phyloP scores from a whole-genome alignment of 495 filamentous ascomycete genomes.

The Podospora bellae-mahoneyi region DNA sequence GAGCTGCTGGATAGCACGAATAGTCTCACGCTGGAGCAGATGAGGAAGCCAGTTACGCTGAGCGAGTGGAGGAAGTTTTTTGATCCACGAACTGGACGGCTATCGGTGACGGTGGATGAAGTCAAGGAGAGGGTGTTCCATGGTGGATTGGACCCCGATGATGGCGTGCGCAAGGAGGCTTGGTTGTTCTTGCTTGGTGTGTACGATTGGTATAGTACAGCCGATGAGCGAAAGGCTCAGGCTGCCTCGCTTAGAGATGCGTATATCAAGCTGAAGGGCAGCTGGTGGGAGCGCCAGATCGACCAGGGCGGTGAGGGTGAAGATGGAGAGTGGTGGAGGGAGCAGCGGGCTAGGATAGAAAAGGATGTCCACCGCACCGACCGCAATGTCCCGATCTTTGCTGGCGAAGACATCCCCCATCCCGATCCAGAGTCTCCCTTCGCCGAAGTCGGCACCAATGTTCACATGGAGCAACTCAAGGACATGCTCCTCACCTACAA shows the following conservation, averaged over 20 bases:
- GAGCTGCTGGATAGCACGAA: slow-evolving; percentile 86
- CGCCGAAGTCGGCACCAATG: slow-evolving; percentile 85
- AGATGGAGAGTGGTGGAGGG: slow-evolving; percentile 89
- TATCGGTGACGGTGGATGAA: slow-evolving; percentile 79
- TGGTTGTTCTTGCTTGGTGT: slow-evolving; percentile 94
- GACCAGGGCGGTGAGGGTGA: slow-evolving; percentile 72
- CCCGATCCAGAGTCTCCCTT: slow-evolving; percentile 96
- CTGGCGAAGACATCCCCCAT: slow-evolving; percentile 96
- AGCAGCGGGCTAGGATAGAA: slow-evolving; percentile 90
- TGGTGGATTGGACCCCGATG: slow-evolving; percentile 82
- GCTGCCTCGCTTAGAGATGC: slow-evolving; percentile 86
- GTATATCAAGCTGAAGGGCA: slow-evolving; percentile 87
- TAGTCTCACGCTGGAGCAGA: slow-evolving; percentile 65
- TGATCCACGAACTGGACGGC: slow-evolving; percentile 63
- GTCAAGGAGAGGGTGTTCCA: slow-evolving; percentile 96
- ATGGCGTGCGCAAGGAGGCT: slow-evolving; percentile 90
- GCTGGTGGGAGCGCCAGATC: slow-evolving; percentile 94
- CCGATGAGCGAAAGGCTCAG: slow-evolving; percentile 73
- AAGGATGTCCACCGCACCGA: slow-evolving; percentile 98
- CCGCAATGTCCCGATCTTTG: slow-evolving; percentile 85
- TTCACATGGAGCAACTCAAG: slow-evolving; percentile 97
- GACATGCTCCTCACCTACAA: slow-evolving; percentile 99
- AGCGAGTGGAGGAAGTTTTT: slow-evolving; percentile 89
- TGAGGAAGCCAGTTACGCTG: slow-evolving; percentile 70
- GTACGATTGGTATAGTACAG: slow-evolving; percentile 82